Evolutionary conservation across 2,329 filamentous ascomycete genomes (phyloP).

Genomic region (Aspergillus neotritici): DNA sequence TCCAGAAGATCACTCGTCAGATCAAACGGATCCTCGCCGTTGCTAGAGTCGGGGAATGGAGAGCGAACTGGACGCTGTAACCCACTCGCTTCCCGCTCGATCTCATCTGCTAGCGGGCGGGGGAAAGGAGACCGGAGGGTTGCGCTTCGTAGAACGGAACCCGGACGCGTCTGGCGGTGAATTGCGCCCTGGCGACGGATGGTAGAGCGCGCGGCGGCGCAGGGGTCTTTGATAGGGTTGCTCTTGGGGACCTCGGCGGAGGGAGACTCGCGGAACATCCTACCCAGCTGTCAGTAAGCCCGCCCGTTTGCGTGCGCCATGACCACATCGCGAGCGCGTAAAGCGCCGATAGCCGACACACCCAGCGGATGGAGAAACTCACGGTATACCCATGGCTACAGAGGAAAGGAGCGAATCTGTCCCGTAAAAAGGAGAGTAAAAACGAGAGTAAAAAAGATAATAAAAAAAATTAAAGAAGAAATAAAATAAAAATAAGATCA

Average conservation of each 20-base stretch:
- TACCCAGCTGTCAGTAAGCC: slow-evolving; percentile 26
- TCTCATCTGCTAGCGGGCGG: slow-evolving; percentile 25
- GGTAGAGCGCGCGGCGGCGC: slow-evolving; percentile 50
- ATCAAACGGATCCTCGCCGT: slow-evolving; percentile 27
- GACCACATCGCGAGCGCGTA: slow-evolving; percentile 13
- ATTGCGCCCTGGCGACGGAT: slow-evolving; percentile 50
- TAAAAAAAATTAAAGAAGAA: slow-evolving; percentile 7
- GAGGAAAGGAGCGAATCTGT: neutral
- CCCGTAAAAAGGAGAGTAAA: slow-evolving; percentile 10
- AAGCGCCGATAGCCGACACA: slow-evolving; percentile 4
- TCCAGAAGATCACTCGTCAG: slow-evolving; percentile 18
- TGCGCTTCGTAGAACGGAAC: slow-evolving; percentile 24
- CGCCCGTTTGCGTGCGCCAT: slow-evolving; percentile 7
- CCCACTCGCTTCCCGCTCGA: slow-evolving; percentile 25
- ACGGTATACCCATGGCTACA: slow-evolving; percentile 39
- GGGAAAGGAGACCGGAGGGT: slow-evolving; percentile 27
- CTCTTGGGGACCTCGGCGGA: slow-evolving; percentile 38
- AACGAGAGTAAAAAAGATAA: slow-evolving; percentile 6
- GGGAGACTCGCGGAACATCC: slow-evolving; percentile 52
- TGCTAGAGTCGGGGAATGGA: slow-evolving; percentile 20
- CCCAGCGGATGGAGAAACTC: slow-evolving; percentile 22
- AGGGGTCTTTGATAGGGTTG: slow-evolving; percentile 48
- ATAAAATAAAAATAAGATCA: neutral
- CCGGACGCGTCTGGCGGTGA: slow-evolving; percentile 26
- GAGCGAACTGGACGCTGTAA: slow-evolving; percentile 21